Base-by-base conservation (phyloP, 495 filamentous ascomycete genomes). In the Penicillium simplicissimum region DNA sequence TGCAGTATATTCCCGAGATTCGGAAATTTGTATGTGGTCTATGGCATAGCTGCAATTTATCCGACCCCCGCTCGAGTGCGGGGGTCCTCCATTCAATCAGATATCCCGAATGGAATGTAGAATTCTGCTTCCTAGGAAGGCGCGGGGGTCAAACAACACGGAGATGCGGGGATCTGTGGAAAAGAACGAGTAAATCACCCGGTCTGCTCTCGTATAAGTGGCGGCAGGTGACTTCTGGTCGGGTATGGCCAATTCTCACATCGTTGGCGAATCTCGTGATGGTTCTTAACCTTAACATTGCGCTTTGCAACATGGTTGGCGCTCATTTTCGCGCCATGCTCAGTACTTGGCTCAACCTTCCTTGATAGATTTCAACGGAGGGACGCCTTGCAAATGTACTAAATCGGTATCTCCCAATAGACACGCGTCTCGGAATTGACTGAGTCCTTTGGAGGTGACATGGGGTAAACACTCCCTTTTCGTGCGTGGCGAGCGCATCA, bases 401-500 rank as follows among this genome's bases (percentile, higher is more conserved):
- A 52, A 45, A 56, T 28, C 23, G 6, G 4, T 4, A 23, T 31
- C 9, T 48, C 17, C 4, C 5, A 2, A 15, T 7, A 8, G 6
- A 14, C 9, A 28, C 5, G 8, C 28, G 17, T 17, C 9, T 6
- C 25, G 14, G n/a, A 23, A 15, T 8, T 43, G 33, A 38, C 33
- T 28, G 23, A 36, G 28, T 37, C 13, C 4, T 35, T 36, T 48
- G 17, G 19, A 80, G 77, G 82, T 90, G 17, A 87, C 82, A 23
- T 91, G 85, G 82, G 89, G 91, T 67, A 76, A 89, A 45, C 76
- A 90, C 62, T 88, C 89, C 0, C 72, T 92, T 15, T 82, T 86
- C 60, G 77, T 92, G 21, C 72, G 79, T 43, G 88, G 88, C 34
- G 82, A 89, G 66, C 80, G 88, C 7, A 65, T 90, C 21, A 78